Base-by-base conservation (phyloP, 1,284 basidiomycete species). In the Ceratobasidium sp. region DNA sequence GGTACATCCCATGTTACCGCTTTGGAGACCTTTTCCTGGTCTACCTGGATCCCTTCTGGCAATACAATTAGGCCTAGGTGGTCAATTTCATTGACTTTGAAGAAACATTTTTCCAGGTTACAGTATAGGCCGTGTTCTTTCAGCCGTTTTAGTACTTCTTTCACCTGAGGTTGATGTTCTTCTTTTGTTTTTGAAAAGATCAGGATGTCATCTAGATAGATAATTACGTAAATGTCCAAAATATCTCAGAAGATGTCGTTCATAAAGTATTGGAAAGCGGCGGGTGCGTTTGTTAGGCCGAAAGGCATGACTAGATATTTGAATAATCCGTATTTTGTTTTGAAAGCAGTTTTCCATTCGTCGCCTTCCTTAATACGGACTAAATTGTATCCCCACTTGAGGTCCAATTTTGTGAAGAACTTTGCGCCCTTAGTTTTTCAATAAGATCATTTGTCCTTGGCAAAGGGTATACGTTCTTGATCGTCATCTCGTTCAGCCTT, bases 251-350 rank as follows among this genome's bases (percentile, higher is more conserved):
- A 66, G 37, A 79, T 39, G 28, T 68, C 35, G 49, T 78, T 73
- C 63, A 81, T 79, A 49, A 81, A 78, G 11, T 75, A 68, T 75
- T 85, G 84, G 79, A 85, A 84, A 0, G 81, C 79, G 1, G 84
- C 81, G 0, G 85, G 85, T 0, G 83, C 84, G 28, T 54, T 54
- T 10, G 53, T 54, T 3, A 54, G 53, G n/a, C 53, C 53, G 26
- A 54, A 54, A 4, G 83, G 84, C 83, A 87, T 84, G 47, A 87
- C 84, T 1, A 80, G 74, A 76, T 79, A 85, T 79, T 86, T 82
- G 77, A 82, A 87, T 2, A 82, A 73, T 17, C 85, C 85, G 20
- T 82, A 83, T 20, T 80, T 81, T 0, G 82, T 84, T 1, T 77
- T 28, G 79, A 86, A 86, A 0, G 83, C 82, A 0, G 84, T 85